These are phyloP conservation scores for Maudiozyma saulgeensis DNA, from an alignment of 805 yeast genomes.

Conservation along the genomic window DNA sequence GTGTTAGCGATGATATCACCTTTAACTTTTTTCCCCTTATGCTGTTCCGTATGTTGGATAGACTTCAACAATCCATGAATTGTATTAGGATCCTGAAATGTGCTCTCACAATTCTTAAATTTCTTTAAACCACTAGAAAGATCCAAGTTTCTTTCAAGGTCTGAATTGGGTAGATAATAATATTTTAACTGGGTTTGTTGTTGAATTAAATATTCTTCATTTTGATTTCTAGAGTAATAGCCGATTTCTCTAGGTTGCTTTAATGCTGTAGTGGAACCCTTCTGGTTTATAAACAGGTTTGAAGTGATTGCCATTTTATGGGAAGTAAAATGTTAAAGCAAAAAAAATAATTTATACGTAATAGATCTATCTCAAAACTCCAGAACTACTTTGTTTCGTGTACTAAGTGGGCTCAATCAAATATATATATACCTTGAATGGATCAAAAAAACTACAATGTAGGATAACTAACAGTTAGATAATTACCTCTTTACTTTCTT, in stretches of 20 bases:
- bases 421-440: too few species aligned
- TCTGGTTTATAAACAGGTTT: slow-evolving; percentile 29
- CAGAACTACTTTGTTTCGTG: too few species aligned
- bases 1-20: slow-evolving; percentile 73
- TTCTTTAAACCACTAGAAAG: slow-evolving; percentile 54
- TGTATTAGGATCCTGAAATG: slow-evolving; percentile 35
- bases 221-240: slow-evolving; percentile 52
- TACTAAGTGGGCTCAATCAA: too few species aligned
- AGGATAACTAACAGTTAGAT: too few species aligned
- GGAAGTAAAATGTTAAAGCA: not conserved
- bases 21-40: slow-evolving; percentile 34
- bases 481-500: too few species aligned
- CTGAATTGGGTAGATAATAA: slow-evolving; percentile 71
- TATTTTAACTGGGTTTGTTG: slow-evolving; percentile 54
- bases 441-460: too few species aligned
- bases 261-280: slow-evolving; percentile 57
- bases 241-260: slow-evolving; percentile 80
- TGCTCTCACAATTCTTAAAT: slow-evolving; percentile 44
- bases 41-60: slow-evolving; percentile 44
- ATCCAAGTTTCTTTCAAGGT: slow-evolving; percentile 52
- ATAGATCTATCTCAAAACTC: not conserved
- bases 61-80: slow-evolving; percentile 50
- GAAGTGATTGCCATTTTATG: slow-evolving; percentile 23
- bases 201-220: slow-evolving; percentile 39
- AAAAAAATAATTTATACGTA: not conserved